A percentile compares a stretch with the other conserved stretches of the same genome.
These are phyloP conservation scores for Eimeria zaria DNA, from an alignment of 169 alveolate genomes.

Conservation along the genomic window DNA sequence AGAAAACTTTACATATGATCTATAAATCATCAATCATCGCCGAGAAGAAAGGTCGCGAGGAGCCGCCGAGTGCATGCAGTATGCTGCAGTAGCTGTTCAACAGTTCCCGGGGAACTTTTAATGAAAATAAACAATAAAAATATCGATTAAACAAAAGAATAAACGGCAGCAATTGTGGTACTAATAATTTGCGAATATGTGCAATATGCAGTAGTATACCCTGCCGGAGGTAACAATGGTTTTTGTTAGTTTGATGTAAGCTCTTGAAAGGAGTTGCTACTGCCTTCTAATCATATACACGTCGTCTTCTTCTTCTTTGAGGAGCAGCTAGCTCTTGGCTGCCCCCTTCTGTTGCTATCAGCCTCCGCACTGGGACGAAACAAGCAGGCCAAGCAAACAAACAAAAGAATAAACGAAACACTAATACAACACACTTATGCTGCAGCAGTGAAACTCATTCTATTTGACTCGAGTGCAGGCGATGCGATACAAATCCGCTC, in stretches of 20 bases:
- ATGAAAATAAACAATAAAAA: not conserved
- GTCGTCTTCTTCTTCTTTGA: not conserved
- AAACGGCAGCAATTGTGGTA: not conserved
- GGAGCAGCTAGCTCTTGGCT: not conserved
- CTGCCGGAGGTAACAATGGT: not conserved
- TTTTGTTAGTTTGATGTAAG: not conserved
- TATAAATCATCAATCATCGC: not conserved
- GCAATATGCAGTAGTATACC: not conserved
- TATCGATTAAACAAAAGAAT: not conserved
- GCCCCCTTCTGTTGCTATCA: not conserved
- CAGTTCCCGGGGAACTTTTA: not conserved
- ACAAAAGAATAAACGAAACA: not conserved
- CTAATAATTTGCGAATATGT: not conserved
- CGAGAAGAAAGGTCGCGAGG: not conserved
- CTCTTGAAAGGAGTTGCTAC: not conserved
- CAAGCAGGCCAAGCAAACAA: too few relatives aligned
- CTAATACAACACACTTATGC: not conserved
- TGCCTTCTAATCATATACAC: not conserved
- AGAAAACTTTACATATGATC: not conserved
- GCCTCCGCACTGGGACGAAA: not conserved
- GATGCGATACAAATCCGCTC: not conserved
- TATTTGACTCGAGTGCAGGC: not conserved
- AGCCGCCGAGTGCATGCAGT: conserved; percentile 1
- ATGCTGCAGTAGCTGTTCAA: not conserved
- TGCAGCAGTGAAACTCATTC: not conserved